Percentiles rank a stretch among this genome's conserved stretches.
These are phyloP conservation scores for Diaporthe eres DNA, from an alignment of 2,329 filamentous ascomycete genomes.

Conservation along the genomic window DNA sequence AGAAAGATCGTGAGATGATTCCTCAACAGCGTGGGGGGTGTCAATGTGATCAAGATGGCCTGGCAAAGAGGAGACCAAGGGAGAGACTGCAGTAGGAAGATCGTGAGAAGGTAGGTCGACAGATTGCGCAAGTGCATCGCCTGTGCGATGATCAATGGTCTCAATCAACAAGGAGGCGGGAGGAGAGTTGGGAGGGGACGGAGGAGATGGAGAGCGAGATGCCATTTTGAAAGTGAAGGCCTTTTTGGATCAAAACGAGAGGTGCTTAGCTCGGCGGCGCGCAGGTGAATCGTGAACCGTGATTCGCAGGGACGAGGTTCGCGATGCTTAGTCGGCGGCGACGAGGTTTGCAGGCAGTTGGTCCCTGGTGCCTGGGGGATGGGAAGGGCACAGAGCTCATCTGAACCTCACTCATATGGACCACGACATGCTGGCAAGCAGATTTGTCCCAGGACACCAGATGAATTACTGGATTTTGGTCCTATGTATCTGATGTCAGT, in stretches of 20 bases:
- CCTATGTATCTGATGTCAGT: background rate
- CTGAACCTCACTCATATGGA: background rate
- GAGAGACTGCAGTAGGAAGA: background rate
- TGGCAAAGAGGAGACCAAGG: background rate
- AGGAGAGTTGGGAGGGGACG: slow-evolving; percentile 1
- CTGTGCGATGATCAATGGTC: background rate
- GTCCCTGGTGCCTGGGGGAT: background rate
- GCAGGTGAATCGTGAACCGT: background rate
- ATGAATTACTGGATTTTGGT: background rate
- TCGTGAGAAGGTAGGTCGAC: too few species aligned
- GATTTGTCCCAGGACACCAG: background rate
- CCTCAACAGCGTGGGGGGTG: background rate
- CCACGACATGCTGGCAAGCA: background rate
- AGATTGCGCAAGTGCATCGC: background rate
- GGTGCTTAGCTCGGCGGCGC: background rate
- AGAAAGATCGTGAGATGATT: background rate
- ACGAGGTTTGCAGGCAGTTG: background rate
- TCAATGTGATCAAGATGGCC: slow-evolving; percentile 3
- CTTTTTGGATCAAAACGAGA: background rate
- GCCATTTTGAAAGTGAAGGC: background rate
- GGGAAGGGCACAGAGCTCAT: background rate
- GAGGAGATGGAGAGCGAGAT: background rate
- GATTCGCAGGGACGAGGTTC: slow-evolving; percentile 8
- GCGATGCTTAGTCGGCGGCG: slow-evolving; percentile 3
- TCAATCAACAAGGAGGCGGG: slow-evolving; percentile 1